A percentile compares a stretch with the other conserved stretches of the same genome.
Evolutionary conservation across 2,329 filamentous ascomycete genomes (phyloP).

Genomic region (Neofusicoccum parvum): DNA sequence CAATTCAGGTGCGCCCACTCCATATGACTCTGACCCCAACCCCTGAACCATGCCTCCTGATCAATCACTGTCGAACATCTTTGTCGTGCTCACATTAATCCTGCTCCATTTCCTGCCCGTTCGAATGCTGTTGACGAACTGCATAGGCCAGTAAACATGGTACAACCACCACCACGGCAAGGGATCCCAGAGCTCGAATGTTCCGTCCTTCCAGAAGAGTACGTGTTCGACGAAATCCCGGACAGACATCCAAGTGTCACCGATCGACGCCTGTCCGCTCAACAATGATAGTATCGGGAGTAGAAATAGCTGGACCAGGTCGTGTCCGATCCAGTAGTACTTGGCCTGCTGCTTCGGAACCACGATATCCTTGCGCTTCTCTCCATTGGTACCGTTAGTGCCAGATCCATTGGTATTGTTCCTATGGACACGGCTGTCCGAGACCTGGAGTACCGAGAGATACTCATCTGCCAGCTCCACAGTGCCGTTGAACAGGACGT

Average conservation of each 20-base stretch:
- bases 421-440: conserved; percentile 29
- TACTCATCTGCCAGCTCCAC: conserved; percentile 55
- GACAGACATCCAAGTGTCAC: conserved; percentile 23
- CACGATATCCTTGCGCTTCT: background rate
- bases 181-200: conserved; percentile 53
- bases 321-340: conserved; percentile 70
- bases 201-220: conserved; percentile 53
- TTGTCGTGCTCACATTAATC: conserved; percentile 68
- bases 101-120: conserved; percentile 61
- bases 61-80: conserved; percentile 50
- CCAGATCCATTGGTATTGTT: background rate
- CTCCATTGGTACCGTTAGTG: conserved; percentile 25
- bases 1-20: background rate
- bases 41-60: too few relatives aligned
- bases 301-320: conserved; percentile 58
- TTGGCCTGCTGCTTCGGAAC: conserved; percentile 28
- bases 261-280: conserved; percentile 12
- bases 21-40: background rate
- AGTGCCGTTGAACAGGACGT: conserved; percentile 58
- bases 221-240: conserved; percentile 45
- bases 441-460: conserved; percentile 46
- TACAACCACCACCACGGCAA: conserved; percentile 55
- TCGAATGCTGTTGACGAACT: conserved; percentile 52
- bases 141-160: conserved; percentile 56
- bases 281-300: conserved; percentile 29